Base-by-base conservation (phyloP, 495 filamentous ascomycete genomes). In the Penicillium mononematosum region DNA sequence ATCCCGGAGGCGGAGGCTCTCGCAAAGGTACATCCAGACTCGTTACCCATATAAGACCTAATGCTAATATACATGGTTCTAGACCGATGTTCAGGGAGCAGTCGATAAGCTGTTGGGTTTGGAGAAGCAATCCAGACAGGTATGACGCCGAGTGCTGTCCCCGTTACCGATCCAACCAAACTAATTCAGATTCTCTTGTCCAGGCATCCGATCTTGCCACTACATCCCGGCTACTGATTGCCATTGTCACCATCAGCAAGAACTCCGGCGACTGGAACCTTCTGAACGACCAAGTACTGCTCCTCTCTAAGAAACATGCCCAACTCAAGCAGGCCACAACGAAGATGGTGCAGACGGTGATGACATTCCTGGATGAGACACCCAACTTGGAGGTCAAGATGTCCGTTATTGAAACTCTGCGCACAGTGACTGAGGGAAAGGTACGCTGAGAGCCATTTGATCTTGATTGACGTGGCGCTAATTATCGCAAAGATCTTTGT, bases 301-400 rank as follows among this genome's bases (percentile, higher is more conserved):
- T 96, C 46, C 84, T 98, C 45, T 96, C 93, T 59, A 98, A 97
- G 86, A 98, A 98, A 79, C 94, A 98, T 90, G 89, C 91, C 64
- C 94, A 98, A 78, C 92, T 98, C 74, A 97, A 97, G 74, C 95
- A 97, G 78, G 94, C 94, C 64, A 92, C 89, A 59, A 98, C 94
- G 61, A 93, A 91, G 81, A 98, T 98, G 94, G 94, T 98, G 43
- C 94, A 98, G 80, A 86, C 85, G 50, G 91, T 96, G 52, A 96
- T 98, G 90, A 80, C 75, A 45, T 97, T 96, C 71, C 75, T 98
- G 70, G 89, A 96, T 67, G 83, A 88, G 46, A 81, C 84, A 67
- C 90, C 92, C 38, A 88, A 80, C 56, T 58, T 88, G 57, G 93
- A 96, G 55, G 89, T 84, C 32, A 98, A 97, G 78, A 79, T 98